Base-by-base conservation (phyloP, 345 rosid species). In the Eucalyptus fibrosa region DNA sequence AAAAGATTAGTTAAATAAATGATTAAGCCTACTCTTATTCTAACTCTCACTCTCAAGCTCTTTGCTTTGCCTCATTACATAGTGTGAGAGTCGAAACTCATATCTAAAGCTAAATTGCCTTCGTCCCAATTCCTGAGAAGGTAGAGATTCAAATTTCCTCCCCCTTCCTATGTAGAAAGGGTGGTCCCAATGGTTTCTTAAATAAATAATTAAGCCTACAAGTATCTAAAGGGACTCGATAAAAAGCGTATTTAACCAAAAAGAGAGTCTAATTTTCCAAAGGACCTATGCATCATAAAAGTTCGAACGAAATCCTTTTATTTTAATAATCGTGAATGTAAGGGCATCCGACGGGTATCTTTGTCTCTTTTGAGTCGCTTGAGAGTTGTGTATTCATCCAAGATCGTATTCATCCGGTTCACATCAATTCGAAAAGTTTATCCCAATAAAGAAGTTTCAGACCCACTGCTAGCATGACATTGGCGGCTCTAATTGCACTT, bases 41-140 rank as follows among this genome's bases (percentile, higher is more conserved):
- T 3, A 18, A 18, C 0, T 51, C 8, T 17, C 55, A 51, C 1
- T 53, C 10, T 53, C 10, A 18, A 3, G 4, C 21, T 53, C 9
- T 53, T 53, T 53, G 21, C 4, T 19, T 1, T 18, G 24, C 24
- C 9, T 53, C 24, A 19, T 53, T 53, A 53, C 56, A 19, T 17
- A 18, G 2, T 0, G 55, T 53, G 24, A 53, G 24, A 19, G 9
- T 53, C 1, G 10, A 53, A 53, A 53, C 4, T 18, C 2, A 53
- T 53, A 53, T 53, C 1, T 53, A 53, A 53, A 18, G 24, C 21
- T 53, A 53, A 53, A 53, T 53, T 18, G 56, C 23, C 23, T 7
- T 17, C 1, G 2, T 18, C 23, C 2, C 8, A 16, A 50, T 16
- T 7, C 3, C 8, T 50, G 0, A 50, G 19, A 50, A 50, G 3